These are phyloP conservation scores for Phyllosticta citribraziliensis DNA, from an alignment of 2,329 filamentous ascomycete species.

Conservation along the genomic window DNA sequence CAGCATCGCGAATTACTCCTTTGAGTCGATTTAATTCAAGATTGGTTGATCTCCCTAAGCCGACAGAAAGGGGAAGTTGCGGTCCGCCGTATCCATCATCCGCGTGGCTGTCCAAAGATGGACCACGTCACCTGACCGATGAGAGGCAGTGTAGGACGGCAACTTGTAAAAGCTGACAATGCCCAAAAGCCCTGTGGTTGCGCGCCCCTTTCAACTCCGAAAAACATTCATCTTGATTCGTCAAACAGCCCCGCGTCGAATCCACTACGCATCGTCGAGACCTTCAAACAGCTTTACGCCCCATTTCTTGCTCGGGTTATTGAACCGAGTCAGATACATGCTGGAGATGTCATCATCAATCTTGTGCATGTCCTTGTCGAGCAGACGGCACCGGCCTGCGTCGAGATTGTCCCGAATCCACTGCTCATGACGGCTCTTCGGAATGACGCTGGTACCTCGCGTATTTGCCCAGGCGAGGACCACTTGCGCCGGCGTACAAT, in stretches of 20 bases:
- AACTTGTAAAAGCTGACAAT: not conserved
- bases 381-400: conserved; percentile 24
- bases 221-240: not conserved
- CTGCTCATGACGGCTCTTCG: conserved; percentile 37
- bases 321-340: conserved; percentile 26
- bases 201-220: not conserved
- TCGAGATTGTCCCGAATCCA: conserved; percentile 37
- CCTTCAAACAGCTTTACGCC: conserved; percentile 33
- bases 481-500: conserved; percentile 35
- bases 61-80: not conserved
- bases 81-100: not conserved
- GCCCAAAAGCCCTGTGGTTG: not conserved
- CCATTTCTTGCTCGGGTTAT: conserved; percentile 32
- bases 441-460: conserved; percentile 34
- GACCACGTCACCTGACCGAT: not conserved
- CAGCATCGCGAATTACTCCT: not conserved
- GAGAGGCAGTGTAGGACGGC: not conserved
- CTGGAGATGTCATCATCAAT: conserved; percentile 22
- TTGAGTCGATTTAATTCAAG: not conserved
- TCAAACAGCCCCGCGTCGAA: not conserved
- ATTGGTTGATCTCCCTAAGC: not conserved
- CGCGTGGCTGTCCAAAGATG: not conserved
- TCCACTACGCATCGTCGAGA: conserved; percentile 22
- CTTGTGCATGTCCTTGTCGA: conserved; percentile 27
- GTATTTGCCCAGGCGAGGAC: conserved; percentile 41